phyloP scores from a whole-genome alignment of 352 stramenopile species.

The Globisporangium cylindrosporum region DNA sequence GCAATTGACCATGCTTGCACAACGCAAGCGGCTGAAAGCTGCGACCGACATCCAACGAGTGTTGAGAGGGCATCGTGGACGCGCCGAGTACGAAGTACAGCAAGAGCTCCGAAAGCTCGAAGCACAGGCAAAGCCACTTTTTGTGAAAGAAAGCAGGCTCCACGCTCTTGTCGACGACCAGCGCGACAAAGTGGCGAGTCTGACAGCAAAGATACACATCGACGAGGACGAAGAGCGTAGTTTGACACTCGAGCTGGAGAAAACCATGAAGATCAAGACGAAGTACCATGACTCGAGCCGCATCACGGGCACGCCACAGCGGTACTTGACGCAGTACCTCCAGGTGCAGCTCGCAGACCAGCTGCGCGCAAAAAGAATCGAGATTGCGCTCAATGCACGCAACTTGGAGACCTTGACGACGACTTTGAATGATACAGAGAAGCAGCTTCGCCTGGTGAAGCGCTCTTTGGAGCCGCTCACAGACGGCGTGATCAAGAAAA shows the following conservation, averaged over 20 bases:
- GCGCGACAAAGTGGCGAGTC: slow-evolving; percentile 39
- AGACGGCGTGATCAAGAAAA: slow-evolving; percentile 75
- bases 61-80: slow-evolving; percentile 75
- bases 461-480: slow-evolving; percentile 87
- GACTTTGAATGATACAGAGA: slow-evolving; percentile 59
- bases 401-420: slow-evolving; percentile 56
- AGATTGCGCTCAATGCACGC: slow-evolving; percentile 52
- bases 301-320: slow-evolving; percentile 86
- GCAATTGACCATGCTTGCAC: slow-evolving; percentile 40
- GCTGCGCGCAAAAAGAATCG: slow-evolving; percentile 64
- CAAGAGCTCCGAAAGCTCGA: slow-evolving; percentile 75
- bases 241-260: slow-evolving; percentile 72
- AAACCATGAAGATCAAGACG: slow-evolving; percentile 82
- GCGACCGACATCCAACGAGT: slow-evolving; percentile 75
- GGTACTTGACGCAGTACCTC: slow-evolving; percentile 92
- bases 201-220: slow-evolving; percentile 32
- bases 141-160: slow-evolving; percentile 47
- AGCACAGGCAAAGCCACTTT: slow-evolving; percentile 69
- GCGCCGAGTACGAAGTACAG: slow-evolving; percentile 62
- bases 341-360: slow-evolving; percentile 88
- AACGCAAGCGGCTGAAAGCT: slow-evolving; percentile 37
- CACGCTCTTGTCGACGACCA: slow-evolving; percentile 43
- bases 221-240: slow-evolving; percentile 55
- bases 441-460: slow-evolving; percentile 61
- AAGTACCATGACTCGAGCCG: slow-evolving; percentile 85